Percentiles rank a stretch among this genome's conserved stretches.
Evolutionary conservation across 2,329 filamentous ascomycete species (phyloP).

Genomic region (Pestalotiopsis sp.): DNA sequence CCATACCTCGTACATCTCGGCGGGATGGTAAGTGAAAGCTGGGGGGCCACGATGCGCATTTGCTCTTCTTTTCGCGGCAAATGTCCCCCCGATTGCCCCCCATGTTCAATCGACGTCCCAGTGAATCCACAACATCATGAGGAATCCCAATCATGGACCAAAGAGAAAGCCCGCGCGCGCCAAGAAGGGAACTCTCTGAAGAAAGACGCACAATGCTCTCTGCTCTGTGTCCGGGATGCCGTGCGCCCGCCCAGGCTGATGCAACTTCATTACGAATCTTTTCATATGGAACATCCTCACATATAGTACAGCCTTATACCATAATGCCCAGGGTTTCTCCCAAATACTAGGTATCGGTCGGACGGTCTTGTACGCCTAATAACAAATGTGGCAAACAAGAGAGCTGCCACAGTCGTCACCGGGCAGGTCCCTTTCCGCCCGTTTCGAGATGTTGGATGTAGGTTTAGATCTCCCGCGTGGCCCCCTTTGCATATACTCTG

Average conservation of each 20-base stretch:
- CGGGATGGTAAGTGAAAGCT: too few species aligned
- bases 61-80: background rate
- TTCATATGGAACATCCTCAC: conserved; percentile 6
- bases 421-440: background rate
- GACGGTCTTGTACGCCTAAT: background rate
- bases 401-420: background rate
- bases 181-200: background rate
- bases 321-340: background rate
- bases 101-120: background rate
- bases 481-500: too few species aligned
- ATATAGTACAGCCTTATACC: conserved; percentile 3
- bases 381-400: background rate
- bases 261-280: background rate
- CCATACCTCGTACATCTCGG: too few species aligned
- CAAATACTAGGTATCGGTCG: background rate
- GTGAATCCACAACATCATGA: too few species aligned
- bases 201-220: background rate
- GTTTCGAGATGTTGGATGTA: background rate
- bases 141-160: too few species aligned
- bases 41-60: too few species aligned
- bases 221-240: background rate
- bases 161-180: too few species aligned
- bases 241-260: background rate
- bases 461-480: too few species aligned
- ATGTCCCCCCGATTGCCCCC: background rate